Base-by-base conservation (phyloP, 352 stramenopile species). In the Globisporangium middletonii region DNA sequence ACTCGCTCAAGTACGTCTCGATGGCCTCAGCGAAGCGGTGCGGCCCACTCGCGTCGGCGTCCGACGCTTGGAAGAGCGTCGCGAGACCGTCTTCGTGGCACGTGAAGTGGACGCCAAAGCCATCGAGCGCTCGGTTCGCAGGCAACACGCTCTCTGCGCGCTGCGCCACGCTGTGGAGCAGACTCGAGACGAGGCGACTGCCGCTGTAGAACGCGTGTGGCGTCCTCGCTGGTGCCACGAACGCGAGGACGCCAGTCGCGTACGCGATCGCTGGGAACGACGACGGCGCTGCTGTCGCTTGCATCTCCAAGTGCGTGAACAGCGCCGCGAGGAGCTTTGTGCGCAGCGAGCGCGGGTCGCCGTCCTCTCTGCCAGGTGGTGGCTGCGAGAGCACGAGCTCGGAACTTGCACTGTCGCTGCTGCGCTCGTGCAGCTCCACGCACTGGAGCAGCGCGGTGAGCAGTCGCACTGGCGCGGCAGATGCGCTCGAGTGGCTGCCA, bases 31-130 rank as follows among this genome's bases (percentile, higher is more conserved):
- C 46, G 28, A 70, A 70, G 15, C 49, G 23, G 26, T 70, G 52
- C 12, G 59, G 59, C 11, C 37, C 46, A 12, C n/a, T 38, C 9
- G 46, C 27, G 23, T 44, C 45, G 8, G 46, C 1, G 11, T 51
- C 7, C 4, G 19, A 27, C 3, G 33, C 13, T 9, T 38, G 33
- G 3, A 49, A 48, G 42, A 71, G 28, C 19, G 37, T 64, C 26
- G 51, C 42, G 0, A 72, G 37, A 3, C 65, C 65, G 35, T 60
- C 53, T 51, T 87, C 75, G 49, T 73, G 69, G 49, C 74, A 68
- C 23, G 68, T 78, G 45, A 85, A 87, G 26, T 66, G 50, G 15
- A 87, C 64, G 8, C 77, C 77, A 53, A 83, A 87, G 9, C 77
- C 77, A 56, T 73, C 75, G 15, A 85, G 58, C 75, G 23, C 68